Evolutionary conservation across 2,329 filamentous ascomycete genomes (phyloP), one percentile per base, ranked within the genome.

Genomic region (Polytolypa hystricis): DNA sequence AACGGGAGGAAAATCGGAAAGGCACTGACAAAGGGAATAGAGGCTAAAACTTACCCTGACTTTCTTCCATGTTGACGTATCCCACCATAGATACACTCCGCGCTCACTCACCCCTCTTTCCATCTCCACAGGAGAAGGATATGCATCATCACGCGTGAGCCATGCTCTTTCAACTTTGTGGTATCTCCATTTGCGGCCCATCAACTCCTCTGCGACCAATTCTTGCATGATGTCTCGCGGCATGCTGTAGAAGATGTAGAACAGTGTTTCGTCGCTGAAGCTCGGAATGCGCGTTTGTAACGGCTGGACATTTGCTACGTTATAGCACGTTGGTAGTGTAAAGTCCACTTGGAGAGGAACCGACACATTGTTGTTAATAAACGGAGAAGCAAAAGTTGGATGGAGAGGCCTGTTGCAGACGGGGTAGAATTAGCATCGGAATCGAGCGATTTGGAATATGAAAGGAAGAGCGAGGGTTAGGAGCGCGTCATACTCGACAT

Each of bases 191-290:
- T 70, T 70, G 41, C 66, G 60, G 14, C 61, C 59, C 58, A 68
- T 69, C 49, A 81, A 57, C 51, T 81, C 77, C 39, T 70, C 66
- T 5, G 77, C 77, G 4, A 76, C 77, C 30, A 77, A 61, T 50
- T 81, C 77, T 51, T 81, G 77, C 53, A 76, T 65, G 38, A 79
- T 69, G 49, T 80, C 76, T 40, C 73, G 65, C 10, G 77, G 75
- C 61, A 74, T 72, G 43, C 74, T 76, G 58, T 80, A 81, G 64
- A 81, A 81, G 41, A 81, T 78, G 51, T 74, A 77, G 52, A 81
- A 78, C 4, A 81, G 62, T 0, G 77, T 81, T 52, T 81, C 77
- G 44, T 75, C 67, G 28, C 66, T 70, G 54, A 78, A 77, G 37
- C 69, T 70, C 3, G 65, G 58, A 45, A 78, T 71, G 40, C 75